A percentile compares a stretch with the other conserved stretches of the same genome.
phyloP scores from a whole-genome alignment of 2,329 filamentous ascomycete genomes.

The Phyllosticta ampelicida region DNA sequence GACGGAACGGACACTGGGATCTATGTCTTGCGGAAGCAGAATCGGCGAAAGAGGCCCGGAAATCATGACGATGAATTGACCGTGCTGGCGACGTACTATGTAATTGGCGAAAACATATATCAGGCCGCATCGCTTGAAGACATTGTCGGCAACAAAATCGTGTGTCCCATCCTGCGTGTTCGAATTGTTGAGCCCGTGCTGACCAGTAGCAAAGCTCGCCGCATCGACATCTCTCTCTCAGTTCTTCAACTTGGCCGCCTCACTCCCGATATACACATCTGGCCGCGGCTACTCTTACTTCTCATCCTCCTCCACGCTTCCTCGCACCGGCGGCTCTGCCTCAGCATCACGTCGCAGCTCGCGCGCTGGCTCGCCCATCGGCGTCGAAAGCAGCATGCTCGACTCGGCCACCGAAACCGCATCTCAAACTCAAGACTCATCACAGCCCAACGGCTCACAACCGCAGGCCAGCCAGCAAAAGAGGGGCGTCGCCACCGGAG shows the following conservation, averaged over 20 bases:
- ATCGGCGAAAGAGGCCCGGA: conserved; percentile 22
- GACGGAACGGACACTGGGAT: conserved; percentile 36
- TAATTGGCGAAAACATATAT: conserved; percentile 49
- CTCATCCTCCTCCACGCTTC: conserved; percentile 34
- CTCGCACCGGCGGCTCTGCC: conserved; percentile 13
- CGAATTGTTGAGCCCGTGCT: not conserved
- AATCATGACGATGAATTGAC: conserved; percentile 42
- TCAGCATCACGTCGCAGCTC: conserved; percentile 24
- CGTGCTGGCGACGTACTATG: conserved; percentile 48
- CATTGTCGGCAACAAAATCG: conserved; percentile 44
- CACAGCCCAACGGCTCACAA: conserved; percentile 1
- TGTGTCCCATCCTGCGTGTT: conserved; percentile 21
- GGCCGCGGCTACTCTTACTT: conserved; percentile 50
- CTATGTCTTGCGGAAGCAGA: conserved; percentile 52
- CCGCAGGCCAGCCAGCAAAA: not conserved
- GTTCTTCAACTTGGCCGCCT: conserved; percentile 42
- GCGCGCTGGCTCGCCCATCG: conserved; percentile 28
- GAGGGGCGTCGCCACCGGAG: not conserved
- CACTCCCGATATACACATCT: conserved; percentile 47
- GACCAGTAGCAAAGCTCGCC: conserved; percentile 34
- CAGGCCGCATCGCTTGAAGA: conserved; percentile 52
- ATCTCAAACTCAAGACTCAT: conserved; percentile 13
- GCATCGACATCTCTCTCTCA: conserved; percentile 46
- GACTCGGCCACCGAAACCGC: conserved; percentile 14
- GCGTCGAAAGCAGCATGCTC: conserved; percentile 18